Conservation (phyloP, 2,329 filamentous ascomycete genomes). For the Talaromyces sp. region DNA sequence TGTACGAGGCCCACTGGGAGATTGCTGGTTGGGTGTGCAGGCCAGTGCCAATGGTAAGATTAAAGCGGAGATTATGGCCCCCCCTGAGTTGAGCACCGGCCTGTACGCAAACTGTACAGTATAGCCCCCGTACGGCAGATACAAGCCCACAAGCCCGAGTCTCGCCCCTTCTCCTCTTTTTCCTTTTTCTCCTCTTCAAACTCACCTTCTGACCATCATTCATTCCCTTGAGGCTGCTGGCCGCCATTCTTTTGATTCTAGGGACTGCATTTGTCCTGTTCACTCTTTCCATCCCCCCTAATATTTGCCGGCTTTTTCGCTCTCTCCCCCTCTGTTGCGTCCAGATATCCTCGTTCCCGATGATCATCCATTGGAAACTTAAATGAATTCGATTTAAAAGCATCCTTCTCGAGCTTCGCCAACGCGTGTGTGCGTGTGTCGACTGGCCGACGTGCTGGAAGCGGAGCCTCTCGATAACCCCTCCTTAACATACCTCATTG, state of each 20-base stretch:
- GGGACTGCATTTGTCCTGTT: constrained; percentile 24
- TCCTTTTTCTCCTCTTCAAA: constrained; percentile 18
- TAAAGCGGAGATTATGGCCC: background rate
- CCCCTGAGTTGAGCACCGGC: background rate
- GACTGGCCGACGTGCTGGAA: constrained; percentile 16
- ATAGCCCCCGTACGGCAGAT: constrained; percentile 1
- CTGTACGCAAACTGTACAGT: constrained; percentile 2
- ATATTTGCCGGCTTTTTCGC: background rate
- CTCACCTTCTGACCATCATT: constrained; percentile 14
- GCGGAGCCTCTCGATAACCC: constrained; percentile 11
- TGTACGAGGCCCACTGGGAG: too few species aligned
- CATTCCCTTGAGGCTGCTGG: constrained; percentile 27
- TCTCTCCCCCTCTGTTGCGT: background rate
- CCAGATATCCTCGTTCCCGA: background rate
- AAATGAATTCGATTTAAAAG: constrained; percentile 15
- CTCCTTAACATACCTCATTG: constrained; percentile 25
- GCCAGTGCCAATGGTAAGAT: background rate
- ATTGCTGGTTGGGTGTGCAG: too few species aligned
- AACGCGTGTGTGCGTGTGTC: constrained; percentile 5
- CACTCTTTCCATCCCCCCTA: constrained; percentile 30
- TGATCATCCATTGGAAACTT: constrained; percentile 3
- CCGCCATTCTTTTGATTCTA: constrained; percentile 29
- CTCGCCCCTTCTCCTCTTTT: constrained; percentile 24
- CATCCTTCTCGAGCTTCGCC: background rate
- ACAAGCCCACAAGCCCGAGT: constrained; percentile 16